Evolutionary conservation across 768 basidiomycete species (phyloP), one percentile per base, ranked within the genome.

Genomic region (Rhodosporidiobolus sp.): DNA sequence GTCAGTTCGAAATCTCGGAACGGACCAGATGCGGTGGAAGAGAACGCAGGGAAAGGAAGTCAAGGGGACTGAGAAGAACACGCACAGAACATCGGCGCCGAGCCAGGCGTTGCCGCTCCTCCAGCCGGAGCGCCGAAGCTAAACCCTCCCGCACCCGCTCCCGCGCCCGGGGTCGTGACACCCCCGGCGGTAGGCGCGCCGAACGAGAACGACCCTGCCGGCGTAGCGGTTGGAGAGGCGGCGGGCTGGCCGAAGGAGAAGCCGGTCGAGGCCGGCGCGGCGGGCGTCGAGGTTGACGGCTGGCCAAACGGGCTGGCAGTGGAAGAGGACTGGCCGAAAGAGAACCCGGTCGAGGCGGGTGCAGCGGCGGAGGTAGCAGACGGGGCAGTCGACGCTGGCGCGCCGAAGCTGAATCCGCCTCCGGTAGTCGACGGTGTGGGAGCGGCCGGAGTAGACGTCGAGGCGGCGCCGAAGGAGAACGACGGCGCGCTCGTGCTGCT

Each of bases 81-180:
- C 63, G 50, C 28, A 64, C 63, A 45, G 52, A 63, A 63, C 38
- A 54, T 24, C 9, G 35, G n/a, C 50, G 34, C 16, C 45, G 45
- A 14, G 4, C 38, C 63, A 4, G 35, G 10, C 30, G 60, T 24
- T 5, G 20, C 46, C 8, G 46, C 28, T 12, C 28, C 17, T 11
- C 26, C 59, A 2, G 57, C 57, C 38, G 56, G 3, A 4, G 22
- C 35, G 35, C 59, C 59, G 45, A 60, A 60, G 28, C 45, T 20
- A 43, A 59, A 43, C 35, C 56, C 24, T 11, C 35, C 17, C 19
- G n/a, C n/a, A 1, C 26, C 28, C 2, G 28, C 10, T 4, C 26
- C 24, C 2, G 28, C 10, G 1, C 26, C 24, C 38, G 45, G 48
- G 10, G 19, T 49, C 12, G 30, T 53, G 7, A 8, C 50, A n/a